Evolutionary conservation across 208 protist genomes (phyloP), one percentile per base, ranked within the genome.

Genomic region (Endotrypanum monterogeii): DNA sequence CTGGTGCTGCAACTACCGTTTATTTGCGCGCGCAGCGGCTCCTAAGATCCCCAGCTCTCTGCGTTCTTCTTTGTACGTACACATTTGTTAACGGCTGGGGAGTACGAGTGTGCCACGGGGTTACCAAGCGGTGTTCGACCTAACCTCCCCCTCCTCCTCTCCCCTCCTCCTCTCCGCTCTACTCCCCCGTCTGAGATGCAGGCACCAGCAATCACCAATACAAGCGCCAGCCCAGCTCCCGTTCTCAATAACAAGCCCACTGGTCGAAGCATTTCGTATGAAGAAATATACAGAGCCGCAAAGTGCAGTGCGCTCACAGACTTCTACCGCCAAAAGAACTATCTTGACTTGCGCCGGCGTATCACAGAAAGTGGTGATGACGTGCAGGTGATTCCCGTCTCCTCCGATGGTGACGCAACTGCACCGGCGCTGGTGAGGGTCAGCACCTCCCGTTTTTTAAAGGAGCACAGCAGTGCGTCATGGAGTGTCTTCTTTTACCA

Each of bases 401-500:
- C 35, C 32, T 54, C 28, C 44, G 41, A 44, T 28, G 61, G 61
- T 39, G 54, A 76, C 25, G 46, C 56, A 18, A 58, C 35, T 23
- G 76, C 61, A 23, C 32, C 60, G 25, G 68, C 71, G 8, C 54
- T 90, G 16, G 82, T 86, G 28, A 83, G 88, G 35, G 80, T 71
- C 6, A 85, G 84, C 63, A 78, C 83, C 12, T 87, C 84, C n/a
- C 81, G 87, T n/a, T 56, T 94, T 55, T 76, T 94, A 48, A 91
- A 92, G 74, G 90, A 94, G 77, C 88, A 94, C 75, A 55, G 71
- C 41, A 92, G 90, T 62, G 86, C 88, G 6, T 82, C 84, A 25
- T 91, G 88, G 90, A 76, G 86, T 55, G 79, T 78, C 28, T 89
- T 84, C 50, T 83, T 94, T 12, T 94, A 92, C 56, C 90, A 94